Evolutionary conservation across 306 rosid genomes (phyloP).

Genomic region (Prunus mume): DNA sequence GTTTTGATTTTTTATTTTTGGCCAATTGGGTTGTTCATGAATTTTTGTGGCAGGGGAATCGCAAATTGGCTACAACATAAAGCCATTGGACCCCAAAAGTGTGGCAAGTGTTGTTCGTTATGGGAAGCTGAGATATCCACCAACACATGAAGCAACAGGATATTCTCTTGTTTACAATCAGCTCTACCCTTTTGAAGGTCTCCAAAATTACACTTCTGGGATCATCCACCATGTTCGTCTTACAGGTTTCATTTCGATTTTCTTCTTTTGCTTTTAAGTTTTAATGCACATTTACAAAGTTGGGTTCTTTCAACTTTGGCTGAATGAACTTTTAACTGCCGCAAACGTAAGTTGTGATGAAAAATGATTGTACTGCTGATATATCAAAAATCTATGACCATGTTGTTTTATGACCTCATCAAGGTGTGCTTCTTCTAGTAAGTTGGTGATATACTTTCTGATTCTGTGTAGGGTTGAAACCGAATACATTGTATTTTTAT

Average conservation of each 20-base stretch:
- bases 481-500: slow-evolving; percentile 56
- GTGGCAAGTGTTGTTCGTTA: slow-evolving; percentile 58
- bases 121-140: slow-evolving; percentile 41
- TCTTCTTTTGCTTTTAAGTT: neutral
- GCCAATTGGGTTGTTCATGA: neutral
- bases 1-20: neutral
- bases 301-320: neutral
- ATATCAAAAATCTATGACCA: neutral
- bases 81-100: slow-evolving; percentile 61
- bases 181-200: slow-evolving; percentile 78
- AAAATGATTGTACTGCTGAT: neutral
- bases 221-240: slow-evolving; percentile 86
- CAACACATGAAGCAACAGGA: slow-evolving; percentile 56
- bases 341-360: neutral
- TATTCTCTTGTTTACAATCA: slow-evolving; percentile 65
- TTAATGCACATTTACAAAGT: neutral
- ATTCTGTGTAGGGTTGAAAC: slow-evolving; percentile 54
- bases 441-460: neutral
- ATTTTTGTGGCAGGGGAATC: slow-evolving; percentile 52
- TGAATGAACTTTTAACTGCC: neutral
- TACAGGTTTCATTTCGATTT: slow-evolving; percentile 40
- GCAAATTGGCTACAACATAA: slow-evolving; percentile 67
- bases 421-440: neutral
- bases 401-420: neutral
- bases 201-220: slow-evolving; percentile 85